Conservation (phyloP, 2,329 filamentous ascomycete genomes). For the Didymella arachidicola region DNA sequence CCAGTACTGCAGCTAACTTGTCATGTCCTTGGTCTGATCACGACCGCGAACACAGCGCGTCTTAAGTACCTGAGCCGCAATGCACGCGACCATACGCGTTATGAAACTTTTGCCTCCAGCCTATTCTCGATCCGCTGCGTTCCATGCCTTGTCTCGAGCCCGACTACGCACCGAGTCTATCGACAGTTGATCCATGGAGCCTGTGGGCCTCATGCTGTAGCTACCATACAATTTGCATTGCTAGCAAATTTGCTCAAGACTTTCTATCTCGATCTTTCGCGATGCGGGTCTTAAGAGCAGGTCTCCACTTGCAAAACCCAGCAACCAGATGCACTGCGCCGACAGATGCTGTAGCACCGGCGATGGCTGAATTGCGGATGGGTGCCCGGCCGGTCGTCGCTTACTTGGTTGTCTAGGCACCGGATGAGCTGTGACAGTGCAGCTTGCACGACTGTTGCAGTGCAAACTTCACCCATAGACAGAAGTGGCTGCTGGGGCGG, state of each 20-base stretch:
- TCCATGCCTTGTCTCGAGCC: conserved; percentile 30
- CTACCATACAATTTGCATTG: conserved; percentile 15
- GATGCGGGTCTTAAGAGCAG: conserved; percentile 25
- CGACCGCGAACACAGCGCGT: conserved; percentile 45
- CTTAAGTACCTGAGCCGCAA: conserved; percentile 38
- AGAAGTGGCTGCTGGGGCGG: conserved; percentile 32
- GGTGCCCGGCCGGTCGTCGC: conserved; percentile 20
- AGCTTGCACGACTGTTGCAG: conserved; percentile 31
- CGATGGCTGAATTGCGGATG: conserved; percentile 20
- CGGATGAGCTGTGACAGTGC: conserved; percentile 32
- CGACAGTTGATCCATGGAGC: conserved; percentile 29
- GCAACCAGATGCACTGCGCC: conserved; percentile 18
- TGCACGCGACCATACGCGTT: conserved; percentile 41
- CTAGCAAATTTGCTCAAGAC: conserved; percentile 37
- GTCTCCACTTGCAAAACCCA: conserved; percentile 15
- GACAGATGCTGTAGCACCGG: conserved; percentile 16
- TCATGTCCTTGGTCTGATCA: conserved; percentile 39
- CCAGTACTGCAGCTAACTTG: conserved; percentile 24
- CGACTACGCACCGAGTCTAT: conserved; percentile 30
- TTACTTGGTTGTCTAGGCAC: conserved; percentile 21
- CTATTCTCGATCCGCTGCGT: conserved; percentile 41
- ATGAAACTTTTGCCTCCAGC: conserved; percentile 32
- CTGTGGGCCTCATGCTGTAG: conserved; percentile 20
- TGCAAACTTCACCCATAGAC: conserved; percentile 44
- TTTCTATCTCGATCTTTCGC: conserved; percentile 28